Evolutionary conservation across 495 filamentous ascomycete genomes (phyloP), one percentile per base, ranked within the genome.

Genomic region (Tuber calosporum): DNA sequence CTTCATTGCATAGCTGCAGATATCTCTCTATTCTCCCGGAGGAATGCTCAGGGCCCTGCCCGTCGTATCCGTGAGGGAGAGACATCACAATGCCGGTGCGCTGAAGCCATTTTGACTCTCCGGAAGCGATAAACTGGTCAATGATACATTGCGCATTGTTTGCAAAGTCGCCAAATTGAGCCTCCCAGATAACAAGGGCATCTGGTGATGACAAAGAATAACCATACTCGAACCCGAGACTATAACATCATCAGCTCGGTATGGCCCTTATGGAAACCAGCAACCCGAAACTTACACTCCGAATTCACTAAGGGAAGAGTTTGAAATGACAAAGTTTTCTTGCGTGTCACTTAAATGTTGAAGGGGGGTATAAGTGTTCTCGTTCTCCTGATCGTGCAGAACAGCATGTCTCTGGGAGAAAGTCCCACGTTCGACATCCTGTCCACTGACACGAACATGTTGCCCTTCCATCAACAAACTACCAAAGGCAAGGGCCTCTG

Each of bases 111-210:
- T 99, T 99, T 71, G 91, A 89, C 84, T 99, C 95, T 80, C 96
- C 95, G 62, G 96, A 96, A 58, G 96, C 95, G 79, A 99, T 89
- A 85, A 99, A 99, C 85, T 99, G 95, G 83, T 99, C 95, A 81
- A 97, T 93, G 84, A 99, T 96, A 83, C 93, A 97, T 84, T 99
- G 95, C 66, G 94, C 93, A 84, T 97, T 98, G 88, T 99, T 99
- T 86, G 94, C 95, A 78, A 99, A 99, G 84, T 99, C 95, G 85
- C 95, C 95, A 83, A 99, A 99, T 85, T 99, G 95, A 42, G 95
- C 95, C 84, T 99, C 95, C 95, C 95, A 99, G 88, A 99, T 94
- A 74, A 98, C 93, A 40, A 99, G 88, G 58, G 94, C 95, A 82
- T 97, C 94, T 53, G 95, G 95, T 66, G 96, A 97, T 72, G 93